These are phyloP conservation scores for Candida odintsovae DNA, from an alignment of 805 yeast genomes.

Conservation along the genomic window DNA sequence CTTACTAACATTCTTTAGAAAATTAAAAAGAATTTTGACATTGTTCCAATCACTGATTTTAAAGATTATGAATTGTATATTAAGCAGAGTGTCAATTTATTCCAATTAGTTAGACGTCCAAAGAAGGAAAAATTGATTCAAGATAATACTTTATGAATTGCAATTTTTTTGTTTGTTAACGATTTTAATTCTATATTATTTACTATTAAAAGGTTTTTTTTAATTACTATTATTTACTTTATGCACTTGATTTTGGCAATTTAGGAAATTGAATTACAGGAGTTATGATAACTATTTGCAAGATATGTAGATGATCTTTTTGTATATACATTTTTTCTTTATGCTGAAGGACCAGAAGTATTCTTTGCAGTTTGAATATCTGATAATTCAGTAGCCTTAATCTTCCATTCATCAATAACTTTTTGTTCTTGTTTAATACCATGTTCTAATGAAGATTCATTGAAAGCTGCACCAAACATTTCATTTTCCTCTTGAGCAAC, in stretches of 20 bases:
- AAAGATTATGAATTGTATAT: constrained; percentile 30
- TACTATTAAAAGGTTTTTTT: too few species aligned
- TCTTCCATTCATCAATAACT: constrained; percentile 67
- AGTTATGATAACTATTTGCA: background rate
- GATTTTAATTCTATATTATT: background rate
- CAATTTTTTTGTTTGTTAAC: background rate
- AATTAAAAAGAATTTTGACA: constrained; percentile 28
- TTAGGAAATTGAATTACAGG: background rate
- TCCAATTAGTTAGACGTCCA: constrained; percentile 29
- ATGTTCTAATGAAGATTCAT: constrained; percentile 52
- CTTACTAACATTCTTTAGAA: constrained; percentile 4
- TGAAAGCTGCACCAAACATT: constrained; percentile 79
- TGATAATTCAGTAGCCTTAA: constrained; percentile 61
- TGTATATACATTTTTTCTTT: background rate
- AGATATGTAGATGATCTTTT: background rate
- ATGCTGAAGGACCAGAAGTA: background rate
- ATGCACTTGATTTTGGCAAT: background rate
- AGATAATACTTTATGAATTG: background rate
- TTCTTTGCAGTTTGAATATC: constrained; percentile 16
- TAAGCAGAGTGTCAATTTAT: constrained; percentile 36
- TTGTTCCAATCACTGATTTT: constrained; percentile 27
- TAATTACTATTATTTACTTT: too few species aligned
- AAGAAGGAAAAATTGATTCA: background rate
- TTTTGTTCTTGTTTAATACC: constrained; percentile 71
- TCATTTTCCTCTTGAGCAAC: constrained; percentile 76